Percentiles rank a stretch among this genome's conserved stretches.
Evolutionary conservation across 306 rosid species (phyloP).

Genomic region (Dalbergia cochinchinensis): DNA sequence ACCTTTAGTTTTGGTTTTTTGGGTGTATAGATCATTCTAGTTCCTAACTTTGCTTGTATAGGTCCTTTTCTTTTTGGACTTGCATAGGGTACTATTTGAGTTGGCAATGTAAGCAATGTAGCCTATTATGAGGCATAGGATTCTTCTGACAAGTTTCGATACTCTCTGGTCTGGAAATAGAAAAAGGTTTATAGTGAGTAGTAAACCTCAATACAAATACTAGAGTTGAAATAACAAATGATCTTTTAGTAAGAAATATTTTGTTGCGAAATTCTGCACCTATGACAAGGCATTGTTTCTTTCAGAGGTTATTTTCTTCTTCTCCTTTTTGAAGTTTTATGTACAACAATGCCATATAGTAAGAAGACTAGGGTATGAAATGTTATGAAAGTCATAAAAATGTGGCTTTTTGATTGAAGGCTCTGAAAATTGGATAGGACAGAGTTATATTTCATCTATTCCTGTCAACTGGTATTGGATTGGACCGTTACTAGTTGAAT

Average conservation of each 20-base stretch:
- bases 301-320: neutral
- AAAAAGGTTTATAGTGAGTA: slow-evolving; percentile 33
- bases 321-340: too few relatives aligned
- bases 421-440: too few relatives aligned
- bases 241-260: neutral
- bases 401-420: too few relatives aligned
- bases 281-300: too few relatives aligned
- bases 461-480: too few relatives aligned
- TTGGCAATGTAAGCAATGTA: slow-evolving; percentile 15
- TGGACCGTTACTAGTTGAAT: too few relatives aligned
- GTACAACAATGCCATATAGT: too few relatives aligned
- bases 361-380: too few relatives aligned
- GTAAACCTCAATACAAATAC: slow-evolving; percentile 7
- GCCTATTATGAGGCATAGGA: slow-evolving; percentile 30
- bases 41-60: slow-evolving; percentile 29
- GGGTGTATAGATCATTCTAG: slow-evolving; percentile 18
- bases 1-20: neutral
- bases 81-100: neutral
- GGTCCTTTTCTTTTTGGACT: neutral
- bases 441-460: too few relatives aligned
- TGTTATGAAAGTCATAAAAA: too few relatives aligned
- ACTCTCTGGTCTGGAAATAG: slow-evolving; percentile 27
- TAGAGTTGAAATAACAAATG: neutral
- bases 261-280: neutral
- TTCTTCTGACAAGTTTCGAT: slow-evolving; percentile 22